A percentile compares a stretch with the other conserved stretches of the same genome.
Evolutionary conservation across 768 basidiomycete species (phyloP).

Genomic region (Kwoniella sp.): DNA sequence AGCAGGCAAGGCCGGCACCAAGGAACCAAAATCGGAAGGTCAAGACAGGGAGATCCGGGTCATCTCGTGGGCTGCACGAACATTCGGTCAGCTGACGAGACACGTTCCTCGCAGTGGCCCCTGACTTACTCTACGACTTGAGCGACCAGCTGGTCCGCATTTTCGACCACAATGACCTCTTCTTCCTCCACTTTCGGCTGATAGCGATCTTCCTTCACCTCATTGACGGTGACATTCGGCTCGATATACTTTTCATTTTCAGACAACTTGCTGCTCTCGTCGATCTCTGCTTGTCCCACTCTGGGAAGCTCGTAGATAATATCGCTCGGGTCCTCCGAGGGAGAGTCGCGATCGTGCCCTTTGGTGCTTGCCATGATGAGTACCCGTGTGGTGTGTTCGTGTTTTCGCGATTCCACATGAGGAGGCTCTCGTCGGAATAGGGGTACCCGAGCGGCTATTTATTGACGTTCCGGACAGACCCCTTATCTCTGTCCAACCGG

Average conservation of each 20-base stretch:
- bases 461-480: not conserved
- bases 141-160: conserved; percentile 1
- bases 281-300: not conserved
- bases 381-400: conserved; percentile 4
- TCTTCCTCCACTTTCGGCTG: not conserved
- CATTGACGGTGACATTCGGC: conserved; percentile 4
- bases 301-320: conserved; percentile 2
- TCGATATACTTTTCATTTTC: conserved; percentile 4
- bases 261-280: conserved; percentile 2
- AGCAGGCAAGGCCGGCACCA: conserved; percentile 62
- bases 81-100: not conserved
- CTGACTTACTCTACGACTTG: conserved; percentile 9
- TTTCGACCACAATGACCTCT: conserved; percentile 4
- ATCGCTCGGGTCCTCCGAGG: not conserved
- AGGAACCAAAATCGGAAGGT: conserved; percentile 63
- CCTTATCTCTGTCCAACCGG: conserved; percentile 7
- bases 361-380: not conserved
- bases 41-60: conserved; percentile 61
- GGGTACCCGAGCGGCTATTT: conserved; percentile 8
- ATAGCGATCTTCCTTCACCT: not conserved
- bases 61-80: conserved; percentile 57
- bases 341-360: conserved; percentile 4
- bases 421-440: not conserved
- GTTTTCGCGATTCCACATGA: not conserved
- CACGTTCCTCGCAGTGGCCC: not conserved